phyloP scores from a whole-genome alignment of 2,329 filamentous ascomycete genomes.

The Capronia coronata region DNA sequence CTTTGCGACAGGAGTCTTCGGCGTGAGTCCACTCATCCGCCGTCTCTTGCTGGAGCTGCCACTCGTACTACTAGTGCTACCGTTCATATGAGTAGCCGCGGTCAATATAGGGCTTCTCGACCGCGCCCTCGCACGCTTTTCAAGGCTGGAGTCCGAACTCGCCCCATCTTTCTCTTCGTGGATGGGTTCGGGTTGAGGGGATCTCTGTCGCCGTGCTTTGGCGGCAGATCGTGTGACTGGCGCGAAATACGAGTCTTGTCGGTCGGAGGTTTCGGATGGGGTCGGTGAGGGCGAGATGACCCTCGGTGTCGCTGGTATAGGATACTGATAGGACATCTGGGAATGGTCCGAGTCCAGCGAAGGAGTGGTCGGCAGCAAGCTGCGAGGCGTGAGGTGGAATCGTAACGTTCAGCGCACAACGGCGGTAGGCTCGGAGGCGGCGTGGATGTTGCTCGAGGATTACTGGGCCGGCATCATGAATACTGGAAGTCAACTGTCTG shows the following conservation, averaged over 20 bases:
- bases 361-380: neutral
- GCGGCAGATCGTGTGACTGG: slow-evolving; percentile 72
- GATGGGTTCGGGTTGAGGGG: slow-evolving; percentile 50
- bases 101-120: slow-evolving; percentile 60
- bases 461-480: slow-evolving; percentile 1
- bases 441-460: neutral
- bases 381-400: slow-evolving; percentile 4
- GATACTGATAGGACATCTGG: slow-evolving; percentile 44
- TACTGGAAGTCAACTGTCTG: neutral
- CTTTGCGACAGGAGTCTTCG: slow-evolving; percentile 42
- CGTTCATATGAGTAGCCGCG: slow-evolving; percentile 29
- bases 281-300: slow-evolving; percentile 86
- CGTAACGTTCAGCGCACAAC: neutral
- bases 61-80: slow-evolving; percentile 8
- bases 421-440: neutral
- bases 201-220: slow-evolving; percentile 43
- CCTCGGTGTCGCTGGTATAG: slow-evolving; percentile 70
- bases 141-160: slow-evolving; percentile 49
- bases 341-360: neutral
- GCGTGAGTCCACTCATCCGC: slow-evolving; percentile 47
- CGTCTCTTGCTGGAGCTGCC: slow-evolving; percentile 34
- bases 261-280: slow-evolving; percentile 52
- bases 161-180: slow-evolving; percentile 50
- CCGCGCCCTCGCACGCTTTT: slow-evolving; percentile 58
- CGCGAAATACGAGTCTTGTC: slow-evolving; percentile 59